These are phyloP conservation scores for Penicillium verhagenii DNA, from an alignment of 495 filamentous ascomycete species.

Conservation along the genomic window DNA sequence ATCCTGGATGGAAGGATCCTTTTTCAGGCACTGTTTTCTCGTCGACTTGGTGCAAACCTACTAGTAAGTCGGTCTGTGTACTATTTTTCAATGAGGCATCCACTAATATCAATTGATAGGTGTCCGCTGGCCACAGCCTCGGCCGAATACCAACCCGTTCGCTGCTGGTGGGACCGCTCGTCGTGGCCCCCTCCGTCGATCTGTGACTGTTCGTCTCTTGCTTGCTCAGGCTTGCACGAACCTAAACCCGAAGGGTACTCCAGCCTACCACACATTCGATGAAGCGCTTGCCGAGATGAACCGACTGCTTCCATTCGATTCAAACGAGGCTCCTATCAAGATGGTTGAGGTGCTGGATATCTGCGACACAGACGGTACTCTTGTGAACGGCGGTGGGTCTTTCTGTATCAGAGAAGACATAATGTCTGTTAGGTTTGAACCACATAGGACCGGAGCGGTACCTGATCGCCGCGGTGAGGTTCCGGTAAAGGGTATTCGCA, in stretches of 20 bases:
- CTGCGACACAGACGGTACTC: constrained; percentile 86
- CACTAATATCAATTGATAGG: constrained; percentile 30
- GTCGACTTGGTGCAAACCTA: constrained; percentile 40
- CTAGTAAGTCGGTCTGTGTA: constrained; percentile 31
- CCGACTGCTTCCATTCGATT: constrained; percentile 50
- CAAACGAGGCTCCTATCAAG: constrained; percentile 56
- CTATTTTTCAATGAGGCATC: neutral
- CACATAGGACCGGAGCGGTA: constrained; percentile 43
- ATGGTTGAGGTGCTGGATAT: constrained; percentile 80
- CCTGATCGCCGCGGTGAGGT: constrained; percentile 41
- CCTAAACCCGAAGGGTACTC: constrained; percentile 38
- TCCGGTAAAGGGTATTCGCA: too few relatives aligned
- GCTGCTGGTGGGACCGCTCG: constrained; percentile 42
- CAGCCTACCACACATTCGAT: constrained; percentile 65
- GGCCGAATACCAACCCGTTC: constrained; percentile 50
- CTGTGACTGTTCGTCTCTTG: constrained; percentile 56
- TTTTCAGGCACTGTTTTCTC: constrained; percentile 44
- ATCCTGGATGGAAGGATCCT: constrained; percentile 34
- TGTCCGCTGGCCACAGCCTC: constrained; percentile 40
- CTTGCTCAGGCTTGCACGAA: constrained; percentile 61
- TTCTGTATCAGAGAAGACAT: constrained; percentile 63
- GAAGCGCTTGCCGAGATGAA: constrained; percentile 67
- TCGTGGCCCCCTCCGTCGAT: constrained; percentile 50
- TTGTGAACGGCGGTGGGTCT: constrained; percentile 82
- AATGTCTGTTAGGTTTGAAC: constrained; percentile 62